Conservation (phyloP, 306 rosid species). For the Prunus campanulata region DNA sequence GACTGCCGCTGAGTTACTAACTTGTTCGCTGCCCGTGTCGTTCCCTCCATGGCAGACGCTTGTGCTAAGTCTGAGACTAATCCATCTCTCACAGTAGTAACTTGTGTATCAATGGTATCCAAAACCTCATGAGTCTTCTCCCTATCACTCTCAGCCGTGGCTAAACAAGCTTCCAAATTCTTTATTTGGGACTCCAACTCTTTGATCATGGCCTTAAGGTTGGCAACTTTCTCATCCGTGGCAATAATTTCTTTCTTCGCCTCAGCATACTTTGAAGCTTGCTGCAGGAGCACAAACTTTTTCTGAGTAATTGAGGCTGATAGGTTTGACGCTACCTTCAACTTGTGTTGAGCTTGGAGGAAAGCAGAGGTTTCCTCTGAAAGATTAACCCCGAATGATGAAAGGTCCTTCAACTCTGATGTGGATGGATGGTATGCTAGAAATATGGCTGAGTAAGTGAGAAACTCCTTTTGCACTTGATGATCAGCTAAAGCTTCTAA, state of each 20-base stretch:
- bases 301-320: conserved; percentile 1
- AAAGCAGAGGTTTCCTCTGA: background rate
- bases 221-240: background rate
- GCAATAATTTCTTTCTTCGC: conserved; percentile 4
- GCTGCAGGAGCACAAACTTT: conserved; percentile 1
- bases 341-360: conserved; percentile 6
- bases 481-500: background rate
- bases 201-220: no score
- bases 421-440: background rate
- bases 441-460: background rate
- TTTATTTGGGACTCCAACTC: no score
- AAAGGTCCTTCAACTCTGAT: background rate
- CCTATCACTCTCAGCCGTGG: no score
- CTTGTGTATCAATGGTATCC: conserved; percentile 1
- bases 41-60: conserved; percentile 11
- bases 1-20: background rate
- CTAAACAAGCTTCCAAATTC: no score
- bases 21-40: background rate
- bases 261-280: conserved; percentile 4
- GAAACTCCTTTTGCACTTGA: conserved; percentile 10
- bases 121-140: background rate
- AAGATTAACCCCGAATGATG: background rate
- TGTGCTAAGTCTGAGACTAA: conserved; percentile 5
- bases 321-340: background rate
- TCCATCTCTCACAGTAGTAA: conserved; percentile 1